Base-by-base conservation (phyloP, 164 flowering plant genomes). In the Annona squamosa region DNA sequence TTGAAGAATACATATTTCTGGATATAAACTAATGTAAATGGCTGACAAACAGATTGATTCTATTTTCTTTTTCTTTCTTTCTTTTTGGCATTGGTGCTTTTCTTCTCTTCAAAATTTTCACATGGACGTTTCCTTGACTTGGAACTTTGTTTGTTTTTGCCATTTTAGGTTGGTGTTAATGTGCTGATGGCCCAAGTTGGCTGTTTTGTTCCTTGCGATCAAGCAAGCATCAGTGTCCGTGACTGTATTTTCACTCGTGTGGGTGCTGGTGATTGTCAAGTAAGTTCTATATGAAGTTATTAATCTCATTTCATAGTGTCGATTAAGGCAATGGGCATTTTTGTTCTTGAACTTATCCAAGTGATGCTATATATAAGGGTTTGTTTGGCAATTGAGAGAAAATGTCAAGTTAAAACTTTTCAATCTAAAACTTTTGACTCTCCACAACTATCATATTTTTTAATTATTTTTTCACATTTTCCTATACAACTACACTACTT, bases 221-320 rank as follows among this genome's bases (percentile, higher is more conserved):
- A 80, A 71, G 99, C 99, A 78, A 83, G 77, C 79, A 89, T 96
- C 79, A 91, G 97, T 78, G 82, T 93, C 68, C 97, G 97, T 75
- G 98, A 93, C 80, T 93, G 98, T 80, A 93, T 93, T 71, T 95
- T 93, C 87, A 97, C 98, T 81, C 98, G 99, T 82, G 99, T 95
- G 12, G 99, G 99, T 79, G 99, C 99, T 79, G 97, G 99, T 63
- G 99, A 95, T 81, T 95, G 98, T 81, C 98, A 95, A 78, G 99
- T 95, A 75, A 86, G 88, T 85, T 10, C 63, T 5, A 26, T 26
- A 26, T 1, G 37, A 26, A 26, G 6, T 71, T 46, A 4, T 61
- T n/a, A 13, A 12, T n/a, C 12, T 56, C 61, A 56, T 6, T 56
- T 56, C 61, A 56, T 56, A 6, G 16, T 56, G 7, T 6, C 16